Base-by-base conservation (phyloP, 345 rosid genomes). In the Melaleuca quinquenervia region DNA sequence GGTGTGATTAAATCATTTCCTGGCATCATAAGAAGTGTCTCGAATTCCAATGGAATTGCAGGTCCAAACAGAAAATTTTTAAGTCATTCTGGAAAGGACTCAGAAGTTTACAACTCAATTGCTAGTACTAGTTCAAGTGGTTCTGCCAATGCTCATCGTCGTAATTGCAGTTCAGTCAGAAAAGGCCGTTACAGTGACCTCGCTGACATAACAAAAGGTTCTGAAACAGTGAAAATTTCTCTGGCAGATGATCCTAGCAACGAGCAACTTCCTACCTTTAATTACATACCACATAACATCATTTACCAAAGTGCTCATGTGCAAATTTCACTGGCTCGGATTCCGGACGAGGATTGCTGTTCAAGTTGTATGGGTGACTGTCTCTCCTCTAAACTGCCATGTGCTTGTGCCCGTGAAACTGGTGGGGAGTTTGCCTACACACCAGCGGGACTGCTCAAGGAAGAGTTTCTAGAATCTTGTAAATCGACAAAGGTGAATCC, bases 351-450 rank as follows among this genome's bases (percentile, higher is more conserved):
- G 64, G 94, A 94, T 84, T 95, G 96, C 85, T 96, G 99, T 84
- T 89, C 90, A 7, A 83, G 90, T 83, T 96, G 99, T 89, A 89
- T 88, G 11, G 95, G 99, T 45, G 90, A 96, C 85, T 96, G 99
- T 89, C 95, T 96, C 84, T 91, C 93, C 22, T 84, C 88, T 36
- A 53, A 48, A 11, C 12, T 95, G 83, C 95, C 99, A 5, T 96
- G 98, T 89, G 90, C 92, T 4, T 96, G 98, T 90, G 94, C 97
- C 83, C 90, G 93, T 83, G 98, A 95, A 91, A 96, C 99, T 52
- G 90, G 92, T 74, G 99, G 98, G 55, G 99, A 94, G 75, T 96
- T 92, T 91, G 98, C 98, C 26, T 96, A 94, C 90, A 92, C 96
- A 14, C 85, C 82, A 80, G 88, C 89, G 74, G 98, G 98, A 82